Evolutionary conservation across 768 basidiomycete genomes (phyloP), one percentile per base, ranked within the genome.

Genomic region (Psilocybe cubensis): DNA sequence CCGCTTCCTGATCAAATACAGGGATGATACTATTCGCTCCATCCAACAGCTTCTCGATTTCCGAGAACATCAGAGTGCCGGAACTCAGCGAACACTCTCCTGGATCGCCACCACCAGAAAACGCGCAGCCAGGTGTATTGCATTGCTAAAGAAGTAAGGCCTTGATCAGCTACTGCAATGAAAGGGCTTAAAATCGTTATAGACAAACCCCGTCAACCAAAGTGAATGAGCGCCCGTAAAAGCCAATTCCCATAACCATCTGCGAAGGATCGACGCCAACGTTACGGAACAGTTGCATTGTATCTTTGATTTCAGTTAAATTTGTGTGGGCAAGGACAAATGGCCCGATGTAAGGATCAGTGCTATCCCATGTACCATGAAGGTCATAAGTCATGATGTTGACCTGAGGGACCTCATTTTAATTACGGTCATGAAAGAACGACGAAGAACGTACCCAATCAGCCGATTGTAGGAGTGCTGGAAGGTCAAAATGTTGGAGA

Each of bases 401-500:
- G 33, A 56, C 46, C 45, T 41, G 20, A 12, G 41, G 31, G n/a
- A n/a, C n/a, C n/a, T 14, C 7, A 48, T 17, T 48, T 51, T 20
- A 29, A 18, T 42, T 10, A 25, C 11, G 20, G 23, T 17, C 3
- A 10, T 20, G 18, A 4, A 5, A 5, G 38, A 41, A 49, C 33
- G 4, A 47, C 12, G 23, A 48, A 8, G 20, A 14, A 40, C 46
- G 17, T 14, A 56, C 54, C 54, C 54, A 56, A 41, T 56, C 54
- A 24, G 54, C 54, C 12, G 45, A 47, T 27, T 56, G 18, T 24
- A 56, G 31, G n/a, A 56, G 54, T 24, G 45, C 7, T 2, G 45
- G 33, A n/a, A 56, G 54, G 28, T 56, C 54, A 48, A 56, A 56
- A 47, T 56, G 54, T 47, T 56, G 54, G 33, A 56, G 54, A 27